Evolutionary conservation across 2,329 filamentous ascomycete species (phyloP), one percentile per base, ranked within the genome.

Genomic region (Fusarium oxysporum): DNA sequence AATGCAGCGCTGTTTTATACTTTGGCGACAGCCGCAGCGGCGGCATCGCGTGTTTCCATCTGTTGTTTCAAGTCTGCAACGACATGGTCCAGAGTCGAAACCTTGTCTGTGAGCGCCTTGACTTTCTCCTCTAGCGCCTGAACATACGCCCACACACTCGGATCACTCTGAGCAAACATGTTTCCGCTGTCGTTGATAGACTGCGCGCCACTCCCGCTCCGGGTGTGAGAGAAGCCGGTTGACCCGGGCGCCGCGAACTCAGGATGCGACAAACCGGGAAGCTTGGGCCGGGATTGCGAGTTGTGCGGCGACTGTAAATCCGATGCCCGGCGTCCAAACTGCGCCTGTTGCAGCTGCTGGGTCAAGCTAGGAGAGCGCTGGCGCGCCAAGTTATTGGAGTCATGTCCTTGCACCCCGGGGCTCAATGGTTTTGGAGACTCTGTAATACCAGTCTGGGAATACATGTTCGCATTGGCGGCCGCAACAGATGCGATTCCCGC

Each of bases 381-480:
- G 64, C 90, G 86, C 45, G 84, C 77, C 40, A 88, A 81, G 35
- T 80, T 83, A 56, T 83, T 81, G 21, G 87, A 81, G 72, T 90
- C 89, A 55, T 92, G 85, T 25, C 86, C 79, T 79, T 86, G 76
- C 33, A 82, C 85, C 23, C 87, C 87, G n/a, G 92, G 92, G 68
- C 92, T 95, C 44, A 97, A 85, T 8, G 95, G 92, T 79, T 95
- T 97, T 1, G 95, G 94, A 73, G 93, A 97, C 81, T 97, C 94
- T 6, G 93, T 96, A 85, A 97, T 93, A 65, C 85, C 88, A 60
- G 89, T 88, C 72, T 94, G 91, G 13, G 90, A 88, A 79, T 94
- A 97, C 72, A 95, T 88, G 23, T 87, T 88, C 51, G 85, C 84
- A 65, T 84, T 86, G 50, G 83, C 83, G 45, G 83, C 82, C 58